Base-by-base conservation (phyloP, 805 yeast genomes). In the Teunomyces stri region DNA sequence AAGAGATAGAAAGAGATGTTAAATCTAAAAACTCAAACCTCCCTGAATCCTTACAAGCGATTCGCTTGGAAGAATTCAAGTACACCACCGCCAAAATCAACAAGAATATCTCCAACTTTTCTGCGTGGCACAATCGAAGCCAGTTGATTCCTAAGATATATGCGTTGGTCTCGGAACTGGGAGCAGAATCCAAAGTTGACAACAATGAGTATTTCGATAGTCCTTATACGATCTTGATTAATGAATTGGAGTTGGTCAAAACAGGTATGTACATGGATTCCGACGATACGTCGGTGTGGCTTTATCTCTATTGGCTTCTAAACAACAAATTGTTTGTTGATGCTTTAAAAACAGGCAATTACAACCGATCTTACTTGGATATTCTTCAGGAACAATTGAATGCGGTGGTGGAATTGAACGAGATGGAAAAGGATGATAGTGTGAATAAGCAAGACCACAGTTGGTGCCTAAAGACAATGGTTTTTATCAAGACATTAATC, bases 41-140 rank as follows among this genome's bases (percentile, higher is more conserved):
- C 7, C n/a, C 22, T 7, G 44, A 21, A 44, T 28, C 46, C 43
- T 33, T 55, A 9, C 59, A 75, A 29, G 60, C 55, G n/a, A 52
- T 71, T 15, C 58, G 71, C 45, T 56, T 66, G 27, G 52, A 66
- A 4, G 98, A 92, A 64, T 82, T 89, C 55, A 76, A 77, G 21
- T 92, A 81, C 65, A 89, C 97, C 1, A 85, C 92, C 0, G 66
- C 70, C 43, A 86, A 84, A 70, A 89, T 94, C 56, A 87, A 86
- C 57, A 78, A 75, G 46, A 87, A 94, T 64, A 89, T 91, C 48
- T 87, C 97, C 33, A 94, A 94, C 65, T 94, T 86, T 59, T 88
- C 96, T 2, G 98, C 99, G 5, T 90, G 96, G 96, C 97, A 92
- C 64, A 88, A 89, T 62, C 74, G 98, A 52, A 78, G 89, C 1